Percentiles rank a stretch among this genome's conserved stretches.
phyloP scores from a whole-genome alignment of 1,284 basidiomycete species.

The Ganoderma sp. region DNA sequence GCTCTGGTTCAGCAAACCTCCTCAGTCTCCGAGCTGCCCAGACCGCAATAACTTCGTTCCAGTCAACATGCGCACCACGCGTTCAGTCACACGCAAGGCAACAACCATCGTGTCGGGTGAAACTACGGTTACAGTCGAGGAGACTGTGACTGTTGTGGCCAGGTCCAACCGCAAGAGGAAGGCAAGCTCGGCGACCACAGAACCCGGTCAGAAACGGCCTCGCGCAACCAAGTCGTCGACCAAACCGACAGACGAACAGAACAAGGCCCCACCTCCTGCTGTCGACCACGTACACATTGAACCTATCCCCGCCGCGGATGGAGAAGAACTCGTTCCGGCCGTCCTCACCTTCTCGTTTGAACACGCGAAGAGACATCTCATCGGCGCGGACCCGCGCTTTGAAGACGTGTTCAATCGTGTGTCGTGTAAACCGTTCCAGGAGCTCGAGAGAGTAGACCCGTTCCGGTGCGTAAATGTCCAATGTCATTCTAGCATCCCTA shows the following conservation, averaged over 20 bases:
- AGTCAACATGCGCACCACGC: slow-evolving; percentile 46
- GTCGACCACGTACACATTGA: slow-evolving; percentile 11
- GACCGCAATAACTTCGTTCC: too few relatives aligned
- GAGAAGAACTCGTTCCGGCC: slow-evolving; percentile 57
- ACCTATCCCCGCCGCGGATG: slow-evolving; percentile 19
- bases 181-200: slow-evolving; percentile 16
- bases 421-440: slow-evolving; percentile 77
- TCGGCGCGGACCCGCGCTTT: slow-evolving; percentile 73
- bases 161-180: slow-evolving; percentile 34
- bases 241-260: slow-evolving; percentile 3
- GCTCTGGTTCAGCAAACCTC: slow-evolving; percentile 45
- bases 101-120: slow-evolving; percentile 14
- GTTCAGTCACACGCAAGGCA: slow-evolving; percentile 43
- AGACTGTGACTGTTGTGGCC: slow-evolving; percentile 9
- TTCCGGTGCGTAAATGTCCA: slow-evolving; percentile 57
- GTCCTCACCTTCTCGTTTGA: slow-evolving; percentile 76
- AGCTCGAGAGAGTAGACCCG: slow-evolving; percentile 73
- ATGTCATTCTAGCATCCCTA: background rate
- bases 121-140: slow-evolving; percentile 2
- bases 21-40: background rate
- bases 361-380: slow-evolving; percentile 76
- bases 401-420: slow-evolving; percentile 67
- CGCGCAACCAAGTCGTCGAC: slow-evolving; percentile 21
- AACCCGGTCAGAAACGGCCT: slow-evolving; percentile 23
- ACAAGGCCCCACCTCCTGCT: slow-evolving; percentile 7